Conservation (phyloP, 805 yeast species). For the Metschnikowia matae region DNA sequence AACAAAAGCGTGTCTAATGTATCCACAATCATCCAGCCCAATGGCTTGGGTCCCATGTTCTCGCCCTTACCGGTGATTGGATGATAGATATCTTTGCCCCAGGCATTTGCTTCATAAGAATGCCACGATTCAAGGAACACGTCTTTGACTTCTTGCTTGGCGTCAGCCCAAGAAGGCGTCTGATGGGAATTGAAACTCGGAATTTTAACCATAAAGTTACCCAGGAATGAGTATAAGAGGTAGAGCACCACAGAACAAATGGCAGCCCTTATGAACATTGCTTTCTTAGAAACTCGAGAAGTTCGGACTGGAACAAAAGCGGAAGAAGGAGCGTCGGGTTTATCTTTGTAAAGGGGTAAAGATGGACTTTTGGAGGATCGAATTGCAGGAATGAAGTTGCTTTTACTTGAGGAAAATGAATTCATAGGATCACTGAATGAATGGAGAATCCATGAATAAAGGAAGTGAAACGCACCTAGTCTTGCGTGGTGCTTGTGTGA, state of each 20-base stretch:
- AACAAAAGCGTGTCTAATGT: constrained; percentile 76
- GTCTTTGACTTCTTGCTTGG: constrained; percentile 56
- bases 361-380: constrained; percentile 10
- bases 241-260: constrained; percentile 13
- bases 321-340: constrained; percentile 11
- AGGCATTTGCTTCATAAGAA: constrained; percentile 68
- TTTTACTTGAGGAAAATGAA: constrained; percentile 12
- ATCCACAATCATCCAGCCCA: constrained; percentile 94
- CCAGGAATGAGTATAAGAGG: constrained; percentile 10
- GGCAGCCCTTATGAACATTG: constrained; percentile 15
- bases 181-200: neutral
- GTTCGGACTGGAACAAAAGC: constrained; percentile 7
- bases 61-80: constrained; percentile 62
- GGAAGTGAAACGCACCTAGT: neutral
- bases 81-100: constrained; percentile 78
- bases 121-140: constrained; percentile 76
- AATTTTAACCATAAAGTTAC: neutral
- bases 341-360: constrained; percentile 19
- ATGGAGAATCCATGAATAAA: neutral
- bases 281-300: constrained; percentile 7
- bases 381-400: constrained; percentile 9
- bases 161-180: constrained; percentile 38
- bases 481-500: neutral
- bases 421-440: constrained; percentile 10
- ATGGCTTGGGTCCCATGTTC: constrained; percentile 75